Base-by-base conservation (phyloP, 1,284 basidiomycete genomes). In the Austroboletus niveus region DNA sequence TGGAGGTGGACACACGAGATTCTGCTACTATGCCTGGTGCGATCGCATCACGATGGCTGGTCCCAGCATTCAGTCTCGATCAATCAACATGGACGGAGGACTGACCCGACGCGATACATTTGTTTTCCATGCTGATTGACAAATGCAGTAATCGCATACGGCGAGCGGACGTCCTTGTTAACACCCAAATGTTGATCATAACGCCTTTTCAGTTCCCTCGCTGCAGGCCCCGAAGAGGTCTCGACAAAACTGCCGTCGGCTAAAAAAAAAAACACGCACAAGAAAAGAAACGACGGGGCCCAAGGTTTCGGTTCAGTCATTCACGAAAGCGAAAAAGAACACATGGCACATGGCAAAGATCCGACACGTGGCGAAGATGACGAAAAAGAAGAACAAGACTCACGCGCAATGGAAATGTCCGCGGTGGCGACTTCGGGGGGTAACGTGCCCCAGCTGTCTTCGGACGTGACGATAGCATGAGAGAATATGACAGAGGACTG, bases 201-300 rank as follows among this genome's bases (percentile, higher is more conserved):
- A 27, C 79, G 74, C 59, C 77, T 77, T 74, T 91, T 91, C 49
- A 92, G 72, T 60, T 87, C 85, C 41, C 81, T 78, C 14, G 87
- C 87, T 24, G 84, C 86, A 27, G 77, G 73, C 8, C 83, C 87
- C 49, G 84, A 88, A 8, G 87, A 80, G 2, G 86, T 90, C 63
- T 92, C 89, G 31, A 91, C 80, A 63, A 85, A 92, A 47, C 75
- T 85, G 53, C 82, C 82, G 63, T 91, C 86, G 53, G 78, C 87
- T 87, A 52, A 5, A 17, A 40, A 44, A 55, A 52, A 17, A 45
- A 30, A 54, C 17, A 17, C 17, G 40, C 41, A 48, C 49, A 49
- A 27, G 5, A 24, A 24, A 24, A 24, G 22, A 24, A 24, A 24
- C 22, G 22, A 24, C 22, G 22, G 5, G 22, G 5, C 22, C 22